phyloP scores from a whole-genome alignment of 139 green algal genomes.

The Coelastrella sp. region DNA sequence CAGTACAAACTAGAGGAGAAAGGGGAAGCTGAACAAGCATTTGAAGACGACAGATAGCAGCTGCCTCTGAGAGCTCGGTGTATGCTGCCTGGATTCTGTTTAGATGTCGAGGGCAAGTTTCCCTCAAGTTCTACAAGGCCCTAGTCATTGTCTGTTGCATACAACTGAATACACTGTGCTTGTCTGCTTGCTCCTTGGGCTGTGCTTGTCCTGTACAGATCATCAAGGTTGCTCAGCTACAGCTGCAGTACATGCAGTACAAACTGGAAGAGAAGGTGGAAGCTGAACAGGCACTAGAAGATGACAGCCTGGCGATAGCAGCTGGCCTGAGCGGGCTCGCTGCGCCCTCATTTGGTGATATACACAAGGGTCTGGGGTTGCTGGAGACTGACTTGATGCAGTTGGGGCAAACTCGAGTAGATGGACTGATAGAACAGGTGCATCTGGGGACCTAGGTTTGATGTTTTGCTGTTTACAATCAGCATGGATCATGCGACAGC shows the following conservation, averaged over 20 bases:
- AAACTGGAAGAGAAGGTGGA: constrained; percentile 36
- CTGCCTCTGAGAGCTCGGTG: not conserved
- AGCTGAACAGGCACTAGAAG: constrained; percentile 27
- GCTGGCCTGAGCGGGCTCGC: constrained; percentile 12
- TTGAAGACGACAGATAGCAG: constrained; percentile 39
- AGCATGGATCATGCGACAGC: not conserved
- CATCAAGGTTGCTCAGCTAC: constrained; percentile 24
- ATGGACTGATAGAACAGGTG: constrained; percentile 36
- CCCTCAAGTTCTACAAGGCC: too few relatives aligned
- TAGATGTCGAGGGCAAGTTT: too few relatives aligned
- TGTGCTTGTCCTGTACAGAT: constrained; percentile 4
- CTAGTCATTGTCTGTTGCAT: too few relatives aligned
- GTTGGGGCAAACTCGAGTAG: not conserved
- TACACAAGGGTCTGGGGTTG: not conserved
- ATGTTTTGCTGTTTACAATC: not conserved
- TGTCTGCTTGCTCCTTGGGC: not conserved
- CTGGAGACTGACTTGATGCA: constrained; percentile 3
- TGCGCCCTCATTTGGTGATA: constrained; percentile 11
- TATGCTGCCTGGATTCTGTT: too few relatives aligned
- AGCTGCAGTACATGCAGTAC: constrained; percentile 51
- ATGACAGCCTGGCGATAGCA: constrained; percentile 31
- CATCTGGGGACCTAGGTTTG: not conserved
- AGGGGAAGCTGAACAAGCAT: constrained; percentile 20
- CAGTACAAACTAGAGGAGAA: constrained; percentile 46
- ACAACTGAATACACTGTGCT: too few relatives aligned